Evolutionary conservation across 148 eudicot genomes (phyloP).

Genomic region (Rhododendron griersonianum): DNA sequence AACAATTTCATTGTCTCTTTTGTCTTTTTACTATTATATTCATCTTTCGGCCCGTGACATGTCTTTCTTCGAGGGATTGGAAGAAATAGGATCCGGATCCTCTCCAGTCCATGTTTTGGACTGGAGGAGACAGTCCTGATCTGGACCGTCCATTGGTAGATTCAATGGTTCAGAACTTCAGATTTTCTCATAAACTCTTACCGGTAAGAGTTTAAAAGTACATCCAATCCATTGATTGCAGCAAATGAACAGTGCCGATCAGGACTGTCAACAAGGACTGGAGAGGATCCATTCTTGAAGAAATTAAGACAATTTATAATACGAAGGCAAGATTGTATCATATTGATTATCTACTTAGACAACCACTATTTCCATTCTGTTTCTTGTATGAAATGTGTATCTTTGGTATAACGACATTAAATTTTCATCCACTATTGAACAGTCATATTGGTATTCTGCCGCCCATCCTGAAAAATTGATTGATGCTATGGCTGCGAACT

Average conservation of each 20-base stretch:
- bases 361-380: background rate
- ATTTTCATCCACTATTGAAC: background rate
- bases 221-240: too few species aligned
- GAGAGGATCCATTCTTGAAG: too few species aligned
- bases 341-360: background rate
- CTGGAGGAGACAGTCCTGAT: too few species aligned
- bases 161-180: too few species aligned
- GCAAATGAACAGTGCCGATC: too few species aligned
- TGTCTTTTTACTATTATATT: background rate
- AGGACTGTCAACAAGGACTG: too few species aligned
- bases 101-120: too few species aligned
- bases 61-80: background rate
- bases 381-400: background rate
- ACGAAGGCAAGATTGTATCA: background rate
- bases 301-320: background rate
- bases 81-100: background rate
- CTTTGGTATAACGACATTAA: background rate
- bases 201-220: too few species aligned
- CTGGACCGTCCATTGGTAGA: too few species aligned
- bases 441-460: background rate
- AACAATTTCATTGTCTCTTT: background rate
- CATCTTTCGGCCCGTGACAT: background rate
- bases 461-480: background rate
- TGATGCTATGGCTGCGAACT: slow-evolving; percentile 1
- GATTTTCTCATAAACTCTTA: too few species aligned